A percentile compares a stretch with the other conserved stretches of the same genome.
phyloP scores from a whole-genome alignment of 2,329 filamentous ascomycete genomes.

The Rachicladosporium sp. region DNA sequence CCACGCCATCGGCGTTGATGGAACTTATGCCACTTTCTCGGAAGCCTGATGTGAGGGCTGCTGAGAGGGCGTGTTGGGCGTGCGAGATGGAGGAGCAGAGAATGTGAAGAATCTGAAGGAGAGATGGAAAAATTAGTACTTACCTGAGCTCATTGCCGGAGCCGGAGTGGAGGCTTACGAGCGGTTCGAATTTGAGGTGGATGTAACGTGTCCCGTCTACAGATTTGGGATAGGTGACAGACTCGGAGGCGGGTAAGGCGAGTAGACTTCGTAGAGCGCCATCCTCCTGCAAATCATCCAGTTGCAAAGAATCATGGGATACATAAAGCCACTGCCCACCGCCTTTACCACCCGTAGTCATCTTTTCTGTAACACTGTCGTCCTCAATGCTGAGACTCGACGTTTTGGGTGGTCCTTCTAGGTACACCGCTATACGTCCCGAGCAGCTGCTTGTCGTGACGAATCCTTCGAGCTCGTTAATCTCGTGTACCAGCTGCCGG shows the following conservation, averaged over 20 bases:
- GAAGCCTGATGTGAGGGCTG: constrained; percentile 71
- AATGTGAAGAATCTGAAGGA: constrained; percentile 68
- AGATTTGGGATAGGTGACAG: neutral
- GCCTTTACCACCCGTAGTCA: constrained; percentile 59
- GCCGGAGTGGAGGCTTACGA: constrained; percentile 48
- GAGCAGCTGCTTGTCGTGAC: constrained; percentile 92
- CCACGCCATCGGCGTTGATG: constrained; percentile 23
- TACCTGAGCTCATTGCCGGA: too few relatives aligned
- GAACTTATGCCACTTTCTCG: constrained; percentile 66
- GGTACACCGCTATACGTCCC: constrained; percentile 73
- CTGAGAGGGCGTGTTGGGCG: constrained; percentile 63
- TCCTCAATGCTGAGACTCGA: neutral
- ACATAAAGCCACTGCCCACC: constrained; percentile 79
- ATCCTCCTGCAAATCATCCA: constrained; percentile 6
- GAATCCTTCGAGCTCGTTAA: constrained; percentile 62
- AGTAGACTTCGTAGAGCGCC: constrained; percentile 11
- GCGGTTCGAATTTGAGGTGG: constrained; percentile 87
- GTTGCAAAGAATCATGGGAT: constrained; percentile 59
- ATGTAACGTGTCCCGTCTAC: constrained; percentile 33
- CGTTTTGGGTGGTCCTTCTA: constrained; percentile 56
- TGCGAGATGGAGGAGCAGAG: constrained; percentile 62
- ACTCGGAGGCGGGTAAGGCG: constrained; percentile 5
- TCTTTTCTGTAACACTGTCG: neutral
- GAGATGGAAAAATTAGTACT: too few relatives aligned
- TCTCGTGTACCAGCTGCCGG: constrained; percentile 59